Conservation (phyloP, 1,284 basidiomycete species). For the Malassezia brasiliensis region DNA sequence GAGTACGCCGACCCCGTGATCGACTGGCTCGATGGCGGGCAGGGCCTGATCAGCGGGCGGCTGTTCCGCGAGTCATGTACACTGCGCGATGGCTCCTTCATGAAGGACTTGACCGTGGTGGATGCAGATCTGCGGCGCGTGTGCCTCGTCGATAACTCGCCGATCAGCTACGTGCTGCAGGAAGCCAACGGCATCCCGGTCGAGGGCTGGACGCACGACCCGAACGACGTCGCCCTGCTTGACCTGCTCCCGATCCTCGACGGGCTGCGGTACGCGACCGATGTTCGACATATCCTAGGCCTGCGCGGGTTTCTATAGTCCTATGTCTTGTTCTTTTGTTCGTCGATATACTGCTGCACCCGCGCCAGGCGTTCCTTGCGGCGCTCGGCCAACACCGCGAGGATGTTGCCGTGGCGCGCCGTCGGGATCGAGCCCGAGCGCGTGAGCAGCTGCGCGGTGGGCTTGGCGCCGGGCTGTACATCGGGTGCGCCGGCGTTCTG, state of each 20-base stretch:
- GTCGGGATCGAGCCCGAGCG: conserved; percentile 23
- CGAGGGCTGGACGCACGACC: conserved; percentile 97
- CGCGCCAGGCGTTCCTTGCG: conserved; percentile 27
- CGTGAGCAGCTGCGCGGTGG: conserved; percentile 14
- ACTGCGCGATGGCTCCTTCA: conserved; percentile 82
- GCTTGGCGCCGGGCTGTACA: conserved; percentile 1
- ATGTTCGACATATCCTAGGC: conserved; percentile 84
- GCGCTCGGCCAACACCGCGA: conserved; percentile 24
- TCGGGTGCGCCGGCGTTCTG: conserved; percentile 15
- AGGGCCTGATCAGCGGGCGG: conserved; percentile 68
- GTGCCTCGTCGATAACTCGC: conserved; percentile 92
- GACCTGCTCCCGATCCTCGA: conserved; percentile 91
- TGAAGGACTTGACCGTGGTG: conserved; percentile 79
- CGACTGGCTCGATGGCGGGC: conserved; percentile 94
- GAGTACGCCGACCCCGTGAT: conserved; percentile 99
- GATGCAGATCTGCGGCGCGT: conserved; percentile 80
- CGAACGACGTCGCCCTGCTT: conserved; percentile 86
- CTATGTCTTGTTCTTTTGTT: conserved; percentile 13
- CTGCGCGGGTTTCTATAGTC: conserved; percentile 51
- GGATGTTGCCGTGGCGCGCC: conserved; percentile 34
- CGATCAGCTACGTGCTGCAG: conserved; percentile 81
- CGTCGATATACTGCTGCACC: conserved; percentile 21
- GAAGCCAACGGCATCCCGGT: conserved; percentile 97
- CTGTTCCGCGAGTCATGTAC: conserved; percentile 94
- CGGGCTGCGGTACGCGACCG: conserved; percentile 84